These are phyloP conservation scores for Ramaria sp. DNA, from an alignment of 768 basidiomycete species.

Conservation along the genomic window DNA sequence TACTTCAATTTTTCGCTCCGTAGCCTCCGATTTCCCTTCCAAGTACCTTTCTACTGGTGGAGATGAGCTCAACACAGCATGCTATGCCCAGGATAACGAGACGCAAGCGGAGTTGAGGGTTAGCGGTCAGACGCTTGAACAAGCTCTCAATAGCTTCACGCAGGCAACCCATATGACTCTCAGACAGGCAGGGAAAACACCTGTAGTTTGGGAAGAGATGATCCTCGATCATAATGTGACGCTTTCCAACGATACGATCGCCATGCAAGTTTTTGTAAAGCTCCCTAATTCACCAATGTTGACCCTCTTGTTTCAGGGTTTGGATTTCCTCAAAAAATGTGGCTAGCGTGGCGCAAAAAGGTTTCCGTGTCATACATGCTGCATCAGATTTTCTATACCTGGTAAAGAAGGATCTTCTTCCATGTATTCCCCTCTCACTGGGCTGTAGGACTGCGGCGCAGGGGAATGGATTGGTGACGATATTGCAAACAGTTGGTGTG, in stretches of 20 bases:
- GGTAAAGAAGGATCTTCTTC: not conserved
- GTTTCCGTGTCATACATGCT: slow-evolving; percentile 23
- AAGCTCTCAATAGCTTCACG: slow-evolving; percentile 21
- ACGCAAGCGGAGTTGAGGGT: slow-evolving; percentile 13
- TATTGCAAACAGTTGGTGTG: slow-evolving; percentile 21
- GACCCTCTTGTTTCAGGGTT: slow-evolving; percentile 13
- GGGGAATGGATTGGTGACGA: slow-evolving; percentile 34
- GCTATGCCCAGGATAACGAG: slow-evolving; percentile 20
- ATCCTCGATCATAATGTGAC: slow-evolving; percentile 16
- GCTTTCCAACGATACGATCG: slow-evolving; percentile 14
- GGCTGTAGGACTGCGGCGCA: slow-evolving; percentile 21
- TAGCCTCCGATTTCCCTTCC: slow-evolving; percentile 11
- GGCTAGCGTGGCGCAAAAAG: slow-evolving; percentile 17
- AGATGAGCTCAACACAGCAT: slow-evolving; percentile 23
- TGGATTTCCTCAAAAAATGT: slow-evolving; percentile 21
- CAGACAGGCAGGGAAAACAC: slow-evolving; percentile 18
- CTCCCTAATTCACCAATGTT: not conserved
- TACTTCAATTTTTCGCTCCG: slow-evolving; percentile 14
- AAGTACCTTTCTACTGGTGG: slow-evolving; percentile 25
- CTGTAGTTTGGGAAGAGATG: slow-evolving; percentile 32
- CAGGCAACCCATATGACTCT: slow-evolving; percentile 17
- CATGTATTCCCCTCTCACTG: not conserved
- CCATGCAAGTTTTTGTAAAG: slow-evolving; percentile 11
- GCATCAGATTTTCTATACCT: slow-evolving; percentile 28
- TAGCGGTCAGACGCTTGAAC: slow-evolving; percentile 17